Evolutionary conservation across 192 early-diverging fungal genomes (phyloP), one percentile per base, ranked within the genome.

Genomic region (Backusella psychrophila): DNA sequence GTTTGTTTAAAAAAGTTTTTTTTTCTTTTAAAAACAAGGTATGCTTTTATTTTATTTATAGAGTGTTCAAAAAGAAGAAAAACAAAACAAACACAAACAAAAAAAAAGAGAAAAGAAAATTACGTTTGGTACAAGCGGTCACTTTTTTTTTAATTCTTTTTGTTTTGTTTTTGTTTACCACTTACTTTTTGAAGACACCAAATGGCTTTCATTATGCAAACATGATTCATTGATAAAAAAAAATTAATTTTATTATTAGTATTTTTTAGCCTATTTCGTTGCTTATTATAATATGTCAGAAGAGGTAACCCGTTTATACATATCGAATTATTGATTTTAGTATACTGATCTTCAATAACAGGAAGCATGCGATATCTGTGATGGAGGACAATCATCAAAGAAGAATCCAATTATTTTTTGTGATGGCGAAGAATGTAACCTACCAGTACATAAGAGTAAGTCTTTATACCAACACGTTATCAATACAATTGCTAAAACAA

Each of bases 371-470:
- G 77, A 77, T 41, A 75, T 88, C 31, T 88, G 87, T 72, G 83
- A 81, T 35, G 82, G 78, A 15, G 85, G 80, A 65, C 82, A 78
- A 66, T 81, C 82, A 3, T 75, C 72, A 29, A 75, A 77, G 11
- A 81, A 82, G 46, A 88, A 88, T 36, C 80, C 67, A 31, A 88
- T 88, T 56, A 71, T 88, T 7, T 88, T 83, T 63, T 88, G 87
- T 53, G 87, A 88, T 76, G 87, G 87, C 0, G 67, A 81, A 68
- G 86, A 65, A 4, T 85, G 80, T 52, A 80, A 82, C 52, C 75
- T 85, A 17, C 83, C 83, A 14, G 81, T 85, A 0, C 83, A 82
- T n/a, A 81, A 85, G 74, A 75, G 74, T 67, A 75, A 33, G 36
- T 33, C 26, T 11, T 19, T 44, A 41, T 33, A 33, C 33, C 33